These are phyloP conservation scores for Fusarium sp. DNA, from an alignment of 2,329 filamentous ascomycete genomes.

Conservation along the genomic window DNA sequence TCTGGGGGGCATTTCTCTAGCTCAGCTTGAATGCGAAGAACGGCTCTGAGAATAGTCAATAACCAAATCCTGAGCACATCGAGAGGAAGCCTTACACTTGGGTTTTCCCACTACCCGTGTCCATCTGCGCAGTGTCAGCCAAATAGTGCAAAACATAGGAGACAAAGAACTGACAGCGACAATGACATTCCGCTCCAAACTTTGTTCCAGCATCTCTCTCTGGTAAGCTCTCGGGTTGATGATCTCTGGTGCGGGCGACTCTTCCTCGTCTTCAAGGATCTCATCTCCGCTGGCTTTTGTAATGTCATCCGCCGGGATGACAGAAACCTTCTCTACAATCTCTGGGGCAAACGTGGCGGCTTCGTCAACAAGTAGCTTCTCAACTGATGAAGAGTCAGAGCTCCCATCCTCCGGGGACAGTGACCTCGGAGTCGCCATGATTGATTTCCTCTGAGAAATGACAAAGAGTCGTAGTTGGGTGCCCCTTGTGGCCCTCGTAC, in stretches of 20 bases:
- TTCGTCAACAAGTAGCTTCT: constrained; percentile 7
- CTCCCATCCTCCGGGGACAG: constrained; percentile 3
- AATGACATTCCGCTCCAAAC: constrained; percentile 76
- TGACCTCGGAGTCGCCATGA: constrained; percentile 6
- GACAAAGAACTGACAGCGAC: constrained; percentile 66
- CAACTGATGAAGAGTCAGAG: constrained; percentile 11
- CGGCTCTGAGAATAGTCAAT: constrained; percentile 62
- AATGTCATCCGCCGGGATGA: constrained; percentile 1
- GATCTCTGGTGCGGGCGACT: constrained; percentile 27
- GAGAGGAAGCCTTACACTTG: constrained; percentile 68
- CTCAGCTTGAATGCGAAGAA: constrained; percentile 75
- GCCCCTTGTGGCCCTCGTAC: not conserved
- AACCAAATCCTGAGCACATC: not conserved
- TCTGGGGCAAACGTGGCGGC: not conserved
- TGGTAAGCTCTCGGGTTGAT: constrained; percentile 74
- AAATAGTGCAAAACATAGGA: not conserved
- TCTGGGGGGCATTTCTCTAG: constrained; percentile 64
- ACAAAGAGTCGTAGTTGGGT: not conserved
- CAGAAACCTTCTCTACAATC: constrained; percentile 32
- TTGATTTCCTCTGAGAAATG: not conserved
- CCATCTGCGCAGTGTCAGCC: constrained; percentile 68
- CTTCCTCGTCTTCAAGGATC: not conserved
- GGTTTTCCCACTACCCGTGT: constrained; percentile 83
- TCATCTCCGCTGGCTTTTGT: not conserved
- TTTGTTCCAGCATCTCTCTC: constrained; percentile 79